A percentile compares a stretch with the other conserved stretches of the same genome.
Evolutionary conservation across 1,284 basidiomycete genomes (phyloP).

Genomic region (Athelia psychrophila): DNA sequence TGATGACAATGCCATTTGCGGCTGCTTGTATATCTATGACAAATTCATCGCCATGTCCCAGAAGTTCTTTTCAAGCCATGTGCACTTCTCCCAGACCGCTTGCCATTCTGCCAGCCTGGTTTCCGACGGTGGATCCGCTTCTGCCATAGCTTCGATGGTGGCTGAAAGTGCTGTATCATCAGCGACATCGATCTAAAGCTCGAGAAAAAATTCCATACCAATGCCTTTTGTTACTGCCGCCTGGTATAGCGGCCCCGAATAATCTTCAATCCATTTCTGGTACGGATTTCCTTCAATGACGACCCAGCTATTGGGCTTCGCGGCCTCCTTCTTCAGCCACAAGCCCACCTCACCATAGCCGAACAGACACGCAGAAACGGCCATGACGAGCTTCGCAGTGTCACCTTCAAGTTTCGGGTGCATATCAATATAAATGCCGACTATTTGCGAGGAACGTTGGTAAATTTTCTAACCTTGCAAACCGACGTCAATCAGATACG

Average conservation of each 20-base stretch:
- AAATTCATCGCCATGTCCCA: constrained; percentile 82
- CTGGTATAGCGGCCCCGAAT: constrained; percentile 72
- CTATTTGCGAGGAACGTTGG: too few species aligned
- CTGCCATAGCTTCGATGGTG: constrained; percentile 59
- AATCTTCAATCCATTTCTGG: constrained; percentile 81
- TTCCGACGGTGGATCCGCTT: constrained; percentile 62
- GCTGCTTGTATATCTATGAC: constrained; percentile 18
- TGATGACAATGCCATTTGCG: too few species aligned
- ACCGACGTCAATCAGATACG: constrained; percentile 81
- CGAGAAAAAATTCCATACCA: constrained; percentile 40
- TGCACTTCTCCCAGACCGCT: constrained; percentile 76
- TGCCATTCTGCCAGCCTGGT: constrained; percentile 65
- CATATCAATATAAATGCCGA: too few species aligned
- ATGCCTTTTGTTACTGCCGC: constrained; percentile 69
- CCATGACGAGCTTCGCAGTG: constrained; percentile 71
- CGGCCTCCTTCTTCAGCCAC: constrained; percentile 65
- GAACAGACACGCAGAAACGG: constrained; percentile 82
- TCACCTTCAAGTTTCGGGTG: too few species aligned
- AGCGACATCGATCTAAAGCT: background rate
- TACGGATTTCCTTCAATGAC: constrained; percentile 71
- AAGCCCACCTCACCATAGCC: constrained; percentile 96
- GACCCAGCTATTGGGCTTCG: constrained; percentile 49
- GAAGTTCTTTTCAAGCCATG: constrained; percentile 80
- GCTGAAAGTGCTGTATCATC: constrained; percentile 39
- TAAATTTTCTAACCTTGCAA: constrained; percentile 63